A percentile compares a stretch with the other conserved stretches of the same genome.
Conservation (phyloP, 169 alveolate species). For the Babesia caballi region DNA sequence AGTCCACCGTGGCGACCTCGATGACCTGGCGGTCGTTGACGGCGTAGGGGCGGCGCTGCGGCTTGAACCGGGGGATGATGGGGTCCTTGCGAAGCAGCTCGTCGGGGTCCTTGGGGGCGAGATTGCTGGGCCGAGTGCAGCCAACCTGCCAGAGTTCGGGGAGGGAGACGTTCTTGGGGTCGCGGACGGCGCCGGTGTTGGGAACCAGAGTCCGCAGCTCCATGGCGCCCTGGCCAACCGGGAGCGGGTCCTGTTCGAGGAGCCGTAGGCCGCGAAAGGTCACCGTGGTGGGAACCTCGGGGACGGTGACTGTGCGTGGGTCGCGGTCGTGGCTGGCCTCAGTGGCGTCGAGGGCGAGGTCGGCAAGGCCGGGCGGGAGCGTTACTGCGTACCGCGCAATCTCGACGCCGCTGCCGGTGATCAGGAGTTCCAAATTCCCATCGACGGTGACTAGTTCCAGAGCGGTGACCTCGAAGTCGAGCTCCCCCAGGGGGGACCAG, state of each 20-base stretch:
- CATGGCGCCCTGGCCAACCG: not conserved
- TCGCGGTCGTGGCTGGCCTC: not conserved
- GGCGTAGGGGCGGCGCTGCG: constrained; percentile 27
- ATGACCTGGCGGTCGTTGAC: constrained; percentile 11
- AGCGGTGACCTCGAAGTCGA: constrained; percentile 6
- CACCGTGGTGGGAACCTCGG: constrained; percentile 13
- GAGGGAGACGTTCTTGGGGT: constrained; percentile 22
- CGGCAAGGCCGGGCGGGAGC: not conserved
- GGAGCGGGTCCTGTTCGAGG: not conserved
- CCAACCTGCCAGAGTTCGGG: constrained; percentile 40
- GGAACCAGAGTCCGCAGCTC: not conserved
- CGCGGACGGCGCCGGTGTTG: constrained; percentile 10
- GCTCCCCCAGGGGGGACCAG: constrained; percentile 3
- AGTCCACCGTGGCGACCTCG: constrained; percentile 17
- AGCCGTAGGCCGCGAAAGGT: not conserved
- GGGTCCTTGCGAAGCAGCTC: not conserved
- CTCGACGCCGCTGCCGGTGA: constrained; percentile 33
- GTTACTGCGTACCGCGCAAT: not conserved
- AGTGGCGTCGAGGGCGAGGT: not conserved
- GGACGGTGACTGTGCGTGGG: not conserved
- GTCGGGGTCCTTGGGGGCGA: not conserved
- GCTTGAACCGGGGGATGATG: not conserved
- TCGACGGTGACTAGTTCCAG: not conserved
- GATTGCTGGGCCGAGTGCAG: not conserved
- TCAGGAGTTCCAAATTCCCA: not conserved